phyloP scores from a whole-genome alignment of 2,329 filamentous ascomycete species.

The Ceratocystis cacaofunesta region DNA sequence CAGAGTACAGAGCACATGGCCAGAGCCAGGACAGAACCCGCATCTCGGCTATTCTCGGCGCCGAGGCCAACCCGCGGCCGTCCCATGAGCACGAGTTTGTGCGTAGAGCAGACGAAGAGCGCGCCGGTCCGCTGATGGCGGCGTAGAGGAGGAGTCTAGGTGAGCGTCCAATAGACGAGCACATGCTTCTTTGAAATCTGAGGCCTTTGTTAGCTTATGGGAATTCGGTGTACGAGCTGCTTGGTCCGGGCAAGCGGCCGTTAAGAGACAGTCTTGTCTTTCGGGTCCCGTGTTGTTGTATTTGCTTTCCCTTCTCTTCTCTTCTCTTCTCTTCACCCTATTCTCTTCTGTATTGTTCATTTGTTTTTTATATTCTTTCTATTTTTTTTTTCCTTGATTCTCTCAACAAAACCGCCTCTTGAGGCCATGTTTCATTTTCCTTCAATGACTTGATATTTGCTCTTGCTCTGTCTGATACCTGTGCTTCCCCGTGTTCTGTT shows the following conservation, averaged over 20 bases:
- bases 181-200: conserved; percentile 5
- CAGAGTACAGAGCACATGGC: conserved; percentile 22
- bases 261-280: conserved; percentile 2
- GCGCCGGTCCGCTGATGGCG: background rate
- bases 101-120: conserved; percentile 36
- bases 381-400: conserved; percentile 3
- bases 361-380: conserved; percentile 12
- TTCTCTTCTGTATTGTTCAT: conserved; percentile 9
- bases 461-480: background rate
- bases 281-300: conserved; percentile 8
- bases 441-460: background rate
- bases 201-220: conserved; percentile 4
- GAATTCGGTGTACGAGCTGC: conserved; percentile 2
- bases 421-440: conserved; percentile 4
- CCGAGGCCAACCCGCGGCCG: conserved; percentile 41
- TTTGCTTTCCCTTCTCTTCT: conserved; percentile 10
- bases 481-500: background rate
- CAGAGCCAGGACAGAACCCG: conserved; percentile 38
- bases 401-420: background rate
- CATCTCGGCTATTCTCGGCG: conserved; percentile 48
- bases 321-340: conserved; percentile 8
- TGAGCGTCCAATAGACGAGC: background rate
- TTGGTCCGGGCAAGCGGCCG: conserved; percentile 5
- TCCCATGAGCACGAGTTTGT: conserved; percentile 29
- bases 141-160: background rate